These are phyloP conservation scores for Raphanus sativus DNA, from an alignment of 345 rosid genomes.

Conservation along the genomic window DNA sequence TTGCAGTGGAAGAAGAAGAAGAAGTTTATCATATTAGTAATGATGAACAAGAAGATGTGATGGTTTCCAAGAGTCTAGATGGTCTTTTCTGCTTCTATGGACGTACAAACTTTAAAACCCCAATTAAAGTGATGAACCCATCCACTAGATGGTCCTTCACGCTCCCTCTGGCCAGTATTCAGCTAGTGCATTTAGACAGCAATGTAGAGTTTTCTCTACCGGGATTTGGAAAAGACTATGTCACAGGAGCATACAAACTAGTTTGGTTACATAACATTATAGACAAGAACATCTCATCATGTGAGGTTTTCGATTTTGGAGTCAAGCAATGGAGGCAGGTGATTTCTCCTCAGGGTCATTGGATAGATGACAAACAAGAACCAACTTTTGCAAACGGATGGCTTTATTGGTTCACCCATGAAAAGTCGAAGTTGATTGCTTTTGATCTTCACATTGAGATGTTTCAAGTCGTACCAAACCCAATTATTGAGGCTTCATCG, in stretches of 20 bases:
- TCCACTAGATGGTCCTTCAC: no score
- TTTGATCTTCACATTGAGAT: neutral
- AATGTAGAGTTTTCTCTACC: no score
- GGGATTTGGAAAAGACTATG: neutral
- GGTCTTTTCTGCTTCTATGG: slow-evolving; percentile 1
- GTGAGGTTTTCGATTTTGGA: neutral
- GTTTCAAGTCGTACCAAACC: neutral
- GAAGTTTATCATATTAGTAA: no score
- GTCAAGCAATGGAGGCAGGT: neutral
- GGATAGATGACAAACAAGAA: neutral
- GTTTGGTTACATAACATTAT: neutral
- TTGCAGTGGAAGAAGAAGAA: no score
- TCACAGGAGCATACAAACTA: slow-evolving; percentile 1
- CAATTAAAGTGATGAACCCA: neutral
- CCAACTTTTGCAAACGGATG: slow-evolving; percentile 11
- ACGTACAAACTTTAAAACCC: neutral
- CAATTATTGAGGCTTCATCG: no score
- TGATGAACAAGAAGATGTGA: no score
- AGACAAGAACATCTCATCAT: neutral
- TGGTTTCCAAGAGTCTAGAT: neutral
- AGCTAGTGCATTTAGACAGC: neutral
- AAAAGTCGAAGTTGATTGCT: neutral
- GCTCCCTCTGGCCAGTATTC: neutral
- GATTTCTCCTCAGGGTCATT: neutral
- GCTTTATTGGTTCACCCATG: slow-evolving; percentile 5